Evolutionary conservation across 2,329 filamentous ascomycete species (phyloP), one percentile per base, ranked within the genome.

Genomic region (Trichoderma asperellum): DNA sequence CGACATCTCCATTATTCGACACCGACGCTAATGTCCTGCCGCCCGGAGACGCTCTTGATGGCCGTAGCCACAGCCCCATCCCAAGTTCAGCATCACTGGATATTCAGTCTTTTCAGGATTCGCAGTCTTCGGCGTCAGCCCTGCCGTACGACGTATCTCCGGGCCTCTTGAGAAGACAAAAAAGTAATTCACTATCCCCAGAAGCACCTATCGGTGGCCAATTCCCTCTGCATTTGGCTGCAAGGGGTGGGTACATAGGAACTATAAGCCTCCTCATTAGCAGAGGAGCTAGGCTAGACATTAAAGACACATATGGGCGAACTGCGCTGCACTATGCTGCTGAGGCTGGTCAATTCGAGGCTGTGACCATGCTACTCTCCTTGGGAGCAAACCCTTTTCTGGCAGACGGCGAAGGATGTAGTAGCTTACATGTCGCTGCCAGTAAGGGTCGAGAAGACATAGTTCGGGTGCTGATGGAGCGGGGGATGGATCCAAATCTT

Each of bases 291-390:
- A 61, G 58, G 35, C 18, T 68, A 29, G 59, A 68, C 55, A 59
- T 59, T 4, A 68, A 62, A 62, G 66, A 68, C 8, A 62, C 66
- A 5, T 62, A 35, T 21, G 66, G 66, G 8, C 66, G 66, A 7
- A 68, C 66, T 37, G 58, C 66, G 14, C 58, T 68, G 11, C 66
- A 68, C 35, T 63, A 68, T 49, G 66, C 66, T 10, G 49, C 66
- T 2, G 66, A 62, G 27, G 66, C 58, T 57, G 66, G 66, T 2
- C 66, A 68, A 49, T 49, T 68, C 47, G 66, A 68, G 7, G 66
- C 66, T 14, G 58, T 63, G 11, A 55, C 35, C 6, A 57, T 68
- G 66, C 37, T 68, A 7, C 49, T 68, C 8, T 61, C 66, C 10
- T 18, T 61, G 7, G 66, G 66, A 14, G 58, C 66, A 16, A 62